phyloP scores from a whole-genome alignment of 352 stramenopile species.

The Globisporangium cederbergense region DNA sequence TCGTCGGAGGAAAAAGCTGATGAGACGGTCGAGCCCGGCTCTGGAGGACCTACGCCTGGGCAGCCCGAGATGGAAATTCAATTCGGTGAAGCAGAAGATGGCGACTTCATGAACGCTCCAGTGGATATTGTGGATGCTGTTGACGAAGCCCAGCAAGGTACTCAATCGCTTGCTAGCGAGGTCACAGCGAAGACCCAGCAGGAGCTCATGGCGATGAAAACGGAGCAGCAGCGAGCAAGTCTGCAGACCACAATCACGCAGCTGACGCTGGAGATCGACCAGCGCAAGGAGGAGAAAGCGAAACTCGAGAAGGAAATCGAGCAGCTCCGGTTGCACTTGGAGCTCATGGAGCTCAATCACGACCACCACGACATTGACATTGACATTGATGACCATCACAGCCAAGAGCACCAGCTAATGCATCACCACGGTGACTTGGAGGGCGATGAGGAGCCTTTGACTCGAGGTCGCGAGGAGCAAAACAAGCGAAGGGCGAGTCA shows the following conservation, averaged over 20 bases:
- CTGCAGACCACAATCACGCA: conserved; percentile 26
- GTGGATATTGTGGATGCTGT: not conserved
- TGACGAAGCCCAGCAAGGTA: not conserved
- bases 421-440: conserved; percentile 15
- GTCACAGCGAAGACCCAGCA: not conserved
- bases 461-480: not conserved
- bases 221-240: conserved; percentile 17
- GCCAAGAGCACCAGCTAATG: not conserved
- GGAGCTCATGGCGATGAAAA: conserved; percentile 9
- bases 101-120: conserved; percentile 2
- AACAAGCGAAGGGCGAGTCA: not conserved
- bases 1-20: not conserved
- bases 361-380: conserved; percentile 5
- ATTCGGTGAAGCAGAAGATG: not conserved
- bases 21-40: not conserved
- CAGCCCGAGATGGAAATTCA: not conserved
- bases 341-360: conserved; percentile 38
- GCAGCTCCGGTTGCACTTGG: conserved; percentile 49
- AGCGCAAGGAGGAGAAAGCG: conserved; percentile 37
- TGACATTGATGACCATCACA: not conserved
- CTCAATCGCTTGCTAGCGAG: not conserved
- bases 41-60: not conserved
- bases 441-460: conserved; percentile 5
- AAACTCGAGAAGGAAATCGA: conserved; percentile 62
- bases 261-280: conserved; percentile 38